Percentiles rank a stretch among this genome's conserved stretches.
These are phyloP conservation scores for Cyberlindnera saturnus DNA, from an alignment of 805 yeast genomes.

Conservation along the genomic window DNA sequence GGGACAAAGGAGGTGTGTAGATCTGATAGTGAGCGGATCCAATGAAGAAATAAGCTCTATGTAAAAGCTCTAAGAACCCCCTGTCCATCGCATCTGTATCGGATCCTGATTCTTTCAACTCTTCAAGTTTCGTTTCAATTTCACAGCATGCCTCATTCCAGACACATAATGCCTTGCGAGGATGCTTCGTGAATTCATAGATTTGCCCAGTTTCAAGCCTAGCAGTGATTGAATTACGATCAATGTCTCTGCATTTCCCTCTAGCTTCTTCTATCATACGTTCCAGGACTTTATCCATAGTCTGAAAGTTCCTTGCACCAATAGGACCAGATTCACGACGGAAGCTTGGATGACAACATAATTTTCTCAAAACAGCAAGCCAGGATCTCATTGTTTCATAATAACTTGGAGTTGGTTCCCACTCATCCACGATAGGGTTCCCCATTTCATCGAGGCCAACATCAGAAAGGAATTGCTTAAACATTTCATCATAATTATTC, in stretches of 20 bases:
- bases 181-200: constrained; percentile 49
- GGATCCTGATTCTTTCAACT: constrained; percentile 4
- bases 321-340: constrained; percentile 11
- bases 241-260: constrained; percentile 40
- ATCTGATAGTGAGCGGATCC: constrained; percentile 69
- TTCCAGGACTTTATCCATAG: constrained; percentile 63
- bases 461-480: constrained; percentile 49
- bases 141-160: constrained; percentile 32
- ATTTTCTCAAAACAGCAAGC: constrained; percentile 64
- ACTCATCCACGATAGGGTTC: constrained; percentile 40
- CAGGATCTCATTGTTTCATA: constrained; percentile 54
- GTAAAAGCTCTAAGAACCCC: constrained; percentile 54
- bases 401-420: constrained; percentile 40
- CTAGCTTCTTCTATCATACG: constrained; percentile 56
- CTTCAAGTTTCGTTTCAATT: constrained; percentile 8
- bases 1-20: constrained; percentile 28
- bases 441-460: constrained; percentile 47
- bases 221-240: constrained; percentile 40
- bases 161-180: constrained; percentile 42
- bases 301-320: constrained; percentile 25
- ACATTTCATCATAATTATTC: constrained; percentile 66
- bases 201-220: constrained; percentile 63
- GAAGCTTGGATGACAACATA: constrained; percentile 74
- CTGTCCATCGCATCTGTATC: constrained; percentile 27
- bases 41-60: constrained; percentile 70